Percentiles rank a stretch among this genome's conserved stretches.
Evolutionary conservation across 2,329 filamentous ascomycete genomes (phyloP).

Genomic region (Ceratocystis destructans): DNA sequence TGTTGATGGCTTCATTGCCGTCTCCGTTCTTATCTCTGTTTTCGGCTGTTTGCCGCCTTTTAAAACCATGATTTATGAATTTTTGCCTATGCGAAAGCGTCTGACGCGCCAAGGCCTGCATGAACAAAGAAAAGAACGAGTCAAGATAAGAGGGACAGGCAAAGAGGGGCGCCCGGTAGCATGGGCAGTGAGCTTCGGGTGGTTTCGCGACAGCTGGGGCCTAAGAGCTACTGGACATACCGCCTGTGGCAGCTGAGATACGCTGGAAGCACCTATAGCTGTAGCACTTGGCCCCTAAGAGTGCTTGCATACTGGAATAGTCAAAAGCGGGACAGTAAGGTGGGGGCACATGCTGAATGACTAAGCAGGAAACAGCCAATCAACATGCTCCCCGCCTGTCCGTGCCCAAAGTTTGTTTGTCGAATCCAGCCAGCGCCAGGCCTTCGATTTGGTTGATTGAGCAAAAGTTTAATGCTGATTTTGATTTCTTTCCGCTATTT

Average conservation of each 20-base stretch:
- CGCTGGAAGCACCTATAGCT: too few species aligned
- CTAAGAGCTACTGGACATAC: neutral
- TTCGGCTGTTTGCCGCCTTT: too few species aligned
- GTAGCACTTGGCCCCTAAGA: too few species aligned
- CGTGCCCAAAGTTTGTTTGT: slow-evolving; percentile 14
- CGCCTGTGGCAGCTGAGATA: too few species aligned
- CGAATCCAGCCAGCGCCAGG: slow-evolving; percentile 8
- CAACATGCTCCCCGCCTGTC: slow-evolving; percentile 1
- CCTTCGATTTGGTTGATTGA: slow-evolving; percentile 4
- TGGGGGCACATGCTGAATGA: slow-evolving; percentile 14
- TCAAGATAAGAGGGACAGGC: neutral
- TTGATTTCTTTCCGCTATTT: slow-evolving; percentile 9
- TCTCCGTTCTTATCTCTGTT: too few species aligned
- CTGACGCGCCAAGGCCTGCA: neutral
- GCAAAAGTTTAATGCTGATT: slow-evolving; percentile 1
- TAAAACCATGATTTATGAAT: neutral
- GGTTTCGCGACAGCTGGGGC: too few species aligned
- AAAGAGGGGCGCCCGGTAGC: neutral
- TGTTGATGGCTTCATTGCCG: too few species aligned
- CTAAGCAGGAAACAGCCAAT: slow-evolving; percentile 14
- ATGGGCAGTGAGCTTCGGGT: too few species aligned
- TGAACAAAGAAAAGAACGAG: neutral
- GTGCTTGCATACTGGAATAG: too few species aligned
- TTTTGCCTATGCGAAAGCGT: neutral
- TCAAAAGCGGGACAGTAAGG: neutral